phyloP scores from a whole-genome alignment of 805 yeast species.

The Ogataea ramenticola region DNA sequence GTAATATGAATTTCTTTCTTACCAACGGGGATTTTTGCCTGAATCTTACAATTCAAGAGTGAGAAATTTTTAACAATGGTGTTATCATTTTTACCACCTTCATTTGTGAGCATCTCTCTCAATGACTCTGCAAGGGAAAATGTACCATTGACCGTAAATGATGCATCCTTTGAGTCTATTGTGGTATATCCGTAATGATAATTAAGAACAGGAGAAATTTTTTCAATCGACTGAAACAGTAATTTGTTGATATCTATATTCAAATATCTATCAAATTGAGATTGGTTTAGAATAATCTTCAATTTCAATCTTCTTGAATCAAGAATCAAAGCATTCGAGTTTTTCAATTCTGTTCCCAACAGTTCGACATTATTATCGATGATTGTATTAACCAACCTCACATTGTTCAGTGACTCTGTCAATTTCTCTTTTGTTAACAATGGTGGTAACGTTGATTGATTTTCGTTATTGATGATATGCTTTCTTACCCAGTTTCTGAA shows the following conservation, averaged over 20 bases:
- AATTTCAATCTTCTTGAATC: constrained; percentile 4
- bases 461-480: not conserved
- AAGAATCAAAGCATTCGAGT: constrained; percentile 1
- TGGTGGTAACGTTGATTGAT: constrained; percentile 5
- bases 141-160: not conserved
- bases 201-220: constrained; percentile 14
- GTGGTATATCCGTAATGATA: constrained; percentile 19
- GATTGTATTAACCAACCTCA: constrained; percentile 8
- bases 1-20: not conserved
- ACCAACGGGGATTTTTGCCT: not conserved
- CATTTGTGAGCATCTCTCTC: not conserved
- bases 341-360: constrained; percentile 11
- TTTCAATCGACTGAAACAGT: constrained; percentile 15
- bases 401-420: constrained; percentile 5
- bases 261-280: constrained; percentile 10
- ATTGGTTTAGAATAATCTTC: constrained; percentile 11
- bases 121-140: not conserved
- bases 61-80: not conserved
- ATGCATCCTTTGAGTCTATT: constrained; percentile 11
- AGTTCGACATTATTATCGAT: constrained; percentile 14
- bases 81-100: not conserved
- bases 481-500: constrained; percentile 48
- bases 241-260: constrained; percentile 20
- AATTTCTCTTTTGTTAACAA: constrained; percentile 8
- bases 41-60: too few species aligned